A percentile compares a stretch with the other conserved stretches of the same genome.
Conservation (phyloP, 2,329 filamentous ascomycete genomes). For the Hortaea werneckii region DNA sequence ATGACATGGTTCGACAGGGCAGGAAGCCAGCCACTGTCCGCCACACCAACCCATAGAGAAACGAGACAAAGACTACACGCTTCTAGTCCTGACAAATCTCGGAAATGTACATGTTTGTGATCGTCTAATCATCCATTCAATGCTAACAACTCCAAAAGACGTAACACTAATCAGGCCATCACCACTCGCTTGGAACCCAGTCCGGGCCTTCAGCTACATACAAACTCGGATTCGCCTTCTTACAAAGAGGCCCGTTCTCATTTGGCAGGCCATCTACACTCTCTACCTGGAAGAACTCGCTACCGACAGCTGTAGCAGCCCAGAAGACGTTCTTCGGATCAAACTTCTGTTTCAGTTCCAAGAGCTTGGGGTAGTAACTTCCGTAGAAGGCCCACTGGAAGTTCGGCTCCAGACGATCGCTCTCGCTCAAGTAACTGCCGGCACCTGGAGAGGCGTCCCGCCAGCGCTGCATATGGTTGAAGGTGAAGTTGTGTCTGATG, state of each 20-base stretch:
- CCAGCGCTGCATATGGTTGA: neutral
- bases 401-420: constrained; percentile 6
- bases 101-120: too few species aligned
- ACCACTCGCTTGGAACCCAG: neutral
- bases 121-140: too few species aligned
- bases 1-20: too few species aligned
- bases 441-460: constrained; percentile 4
- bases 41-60: too few species aligned
- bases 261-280: neutral
- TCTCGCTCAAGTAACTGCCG: constrained; percentile 7
- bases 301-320: constrained; percentile 2
- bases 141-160: too few species aligned
- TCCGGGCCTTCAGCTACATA: neutral
- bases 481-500: neutral
- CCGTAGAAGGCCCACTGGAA: constrained; percentile 7
- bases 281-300: neutral
- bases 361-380: constrained; percentile 4
- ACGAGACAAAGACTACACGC: too few species aligned
- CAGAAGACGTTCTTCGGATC: constrained; percentile 8
- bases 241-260: neutral
- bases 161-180: too few species aligned
- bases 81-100: too few species aligned
- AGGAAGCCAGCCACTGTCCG: too few species aligned
- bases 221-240: neutral
- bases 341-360: constrained; percentile 5